Evolutionary conservation across 768 basidiomycete species (phyloP), one percentile per base, ranked within the genome.

Genomic region (Pleurotus platypus): DNA sequence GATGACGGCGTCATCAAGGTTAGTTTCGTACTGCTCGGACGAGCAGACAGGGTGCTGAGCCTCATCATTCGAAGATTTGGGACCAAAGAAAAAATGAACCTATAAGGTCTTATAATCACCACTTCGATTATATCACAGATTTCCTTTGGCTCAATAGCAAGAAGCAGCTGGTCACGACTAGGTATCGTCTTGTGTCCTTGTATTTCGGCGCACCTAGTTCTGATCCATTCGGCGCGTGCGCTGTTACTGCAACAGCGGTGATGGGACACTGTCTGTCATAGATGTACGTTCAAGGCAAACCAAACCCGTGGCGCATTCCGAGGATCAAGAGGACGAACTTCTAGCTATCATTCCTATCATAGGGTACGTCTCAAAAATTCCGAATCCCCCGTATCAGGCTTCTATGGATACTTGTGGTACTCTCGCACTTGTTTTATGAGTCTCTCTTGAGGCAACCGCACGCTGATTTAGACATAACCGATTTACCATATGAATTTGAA

Each of bases 1-100:
- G 95, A 98, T 66, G 93, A 95, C 55, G 95, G 95, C 35, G 85
- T 94, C 20, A 85, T 98, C 69, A 96, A 96, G 81, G 93, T 91
- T 50, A 24, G 15, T 11, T 37, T 47, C 47, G 18, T 24, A 30
- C 57, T 45, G 54, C 16, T 12, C 37, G 50, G 39, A 11, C 55
- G 47, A 38, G 55, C 57, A 35, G 7, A 20, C 42, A 49, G 15
- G 26, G 16, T 51, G 38, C 51, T 53, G 15, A 42, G 39, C 53
- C 47, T 16, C 49, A 35, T 6, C 22, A 47, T 58, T n/a, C 46
- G 43, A 63, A 97, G 94, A 78, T 98, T 22, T 97, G 94, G 94
- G 94, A 97, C 68, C 85, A 90, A 18, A 78, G 94, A 57, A 80
- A 85, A 65, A 72, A 75, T 50, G 85, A 85, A 7, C 76, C 79